phyloP scores from a whole-genome alignment of 768 basidiomycete species.

The Termitomyces sp. region DNA sequence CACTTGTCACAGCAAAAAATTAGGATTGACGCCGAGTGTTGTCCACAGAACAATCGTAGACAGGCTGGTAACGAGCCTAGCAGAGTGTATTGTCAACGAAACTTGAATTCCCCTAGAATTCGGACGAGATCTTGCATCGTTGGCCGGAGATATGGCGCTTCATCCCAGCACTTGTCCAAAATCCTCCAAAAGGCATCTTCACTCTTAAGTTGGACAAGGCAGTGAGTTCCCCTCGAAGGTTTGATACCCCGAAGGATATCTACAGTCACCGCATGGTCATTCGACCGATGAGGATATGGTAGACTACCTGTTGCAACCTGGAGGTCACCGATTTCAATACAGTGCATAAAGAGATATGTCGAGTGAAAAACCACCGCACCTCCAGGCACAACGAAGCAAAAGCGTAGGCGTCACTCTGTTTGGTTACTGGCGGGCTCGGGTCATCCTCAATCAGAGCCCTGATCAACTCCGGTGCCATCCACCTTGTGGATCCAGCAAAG shows the following conservation, averaged over 20 bases:
- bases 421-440: constrained; percentile 40
- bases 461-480: constrained; percentile 61
- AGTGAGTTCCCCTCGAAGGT: constrained; percentile 34
- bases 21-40: too few relatives aligned
- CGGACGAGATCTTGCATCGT: constrained; percentile 36
- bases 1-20: too few relatives aligned
- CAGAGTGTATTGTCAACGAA: too few relatives aligned
- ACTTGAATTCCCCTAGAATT: too few relatives aligned
- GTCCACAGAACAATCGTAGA: too few relatives aligned
- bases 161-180: constrained; percentile 45
- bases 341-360: neutral
- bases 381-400: constrained; percentile 60
- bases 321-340: neutral
- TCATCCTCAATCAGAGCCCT: constrained; percentile 47
- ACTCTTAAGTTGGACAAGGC: constrained; percentile 24
- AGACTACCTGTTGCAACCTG: constrained; percentile 50
- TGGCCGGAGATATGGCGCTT: constrained; percentile 33
- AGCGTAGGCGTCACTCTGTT: constrained; percentile 55
- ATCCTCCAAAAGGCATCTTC: constrained; percentile 39
- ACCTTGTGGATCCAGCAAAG: constrained; percentile 45
- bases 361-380: constrained; percentile 24
- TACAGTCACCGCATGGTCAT: constrained; percentile 53
- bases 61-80: too few relatives aligned
- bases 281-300: constrained; percentile 50
- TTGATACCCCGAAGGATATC: constrained; percentile 51